Evolutionary conservation across 1,139 yeast species (phyloP), one percentile per base, ranked within the genome.

Genomic region (Hyphopichia burtonii): DNA sequence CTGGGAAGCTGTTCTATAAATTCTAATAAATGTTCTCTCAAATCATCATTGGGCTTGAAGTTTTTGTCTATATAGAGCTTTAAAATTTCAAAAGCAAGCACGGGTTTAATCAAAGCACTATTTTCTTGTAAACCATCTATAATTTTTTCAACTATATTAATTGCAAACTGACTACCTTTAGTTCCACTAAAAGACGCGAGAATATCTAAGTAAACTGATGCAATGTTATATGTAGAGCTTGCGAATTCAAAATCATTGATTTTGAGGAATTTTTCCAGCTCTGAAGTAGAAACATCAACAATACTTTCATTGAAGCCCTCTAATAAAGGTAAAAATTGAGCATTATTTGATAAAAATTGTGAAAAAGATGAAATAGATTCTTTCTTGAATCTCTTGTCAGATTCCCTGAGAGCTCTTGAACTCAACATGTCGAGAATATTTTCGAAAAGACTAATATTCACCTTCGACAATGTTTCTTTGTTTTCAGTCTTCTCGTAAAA

Each of bases 1-100:
- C 59, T 47, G 4, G 71, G 66, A 14, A 63, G 46, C 11, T 49
- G 41, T 19, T 54, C 58, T 6, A 53, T 31, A 33, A 62, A 55
- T 2, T 45, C 45, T 14, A 9, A 31, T 6, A 37, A 20, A 10
- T 7, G 11, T 14, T 5, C 12, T n/a, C 12, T 14, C 5, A 14
- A 9, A 3, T 31, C 31, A 3, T 8, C 18, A 10, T 20, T 25
- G 3, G 14, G n/a, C 6, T 18, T 2, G 19, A 28, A 17, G 7
- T 28, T 28, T 10, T 17, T 17, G 4, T 18, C 34, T 5, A 34
- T 10, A 17, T 16, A 27, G 5, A 18, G n/a, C 6, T 6, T 14
- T 15, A 38, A 27, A 8, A 41, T 39, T 27, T 36, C 49, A 41
- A 45, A 56, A 3, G 57, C 56, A 19, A 47, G 20, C 9, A 32